Evolutionary conservation across 23 red algal species (phyloP), one percentile per base, ranked within the genome.

Genomic region (Gracilaria domingensis): DNA sequence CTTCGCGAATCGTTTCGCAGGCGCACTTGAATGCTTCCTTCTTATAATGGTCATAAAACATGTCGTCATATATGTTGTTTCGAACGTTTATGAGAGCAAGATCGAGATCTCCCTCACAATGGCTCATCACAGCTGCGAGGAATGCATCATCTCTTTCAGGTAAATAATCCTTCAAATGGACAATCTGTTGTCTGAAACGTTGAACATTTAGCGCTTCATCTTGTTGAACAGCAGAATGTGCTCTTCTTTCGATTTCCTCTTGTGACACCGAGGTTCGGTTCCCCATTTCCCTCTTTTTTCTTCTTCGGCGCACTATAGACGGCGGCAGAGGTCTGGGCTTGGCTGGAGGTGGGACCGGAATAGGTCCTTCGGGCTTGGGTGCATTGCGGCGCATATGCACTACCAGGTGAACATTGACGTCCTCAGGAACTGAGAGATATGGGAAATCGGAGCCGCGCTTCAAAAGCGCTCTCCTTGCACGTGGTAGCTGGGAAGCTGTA

Each of bases 301-400:
- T 82, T 26, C 79, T 82, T n/a, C n/a, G n/a, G 36, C 58, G 34
- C 33, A 65, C 16, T 35, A 82, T 32, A 16, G 79, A 48, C 0
- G 79, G 79, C 33, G 79, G 79, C 13, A 81, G 20, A 0, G 57
- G 65, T 20, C 75, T 26, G 12, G 88, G 88, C 29, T 76, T 84
- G 14, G 96, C 91, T 45, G 91, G 96, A 28, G 80, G 82, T 11
- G 96, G 96, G 7, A 95, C 29, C 4, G 81, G 77, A n/a, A 91
- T 51, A 40, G 90, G 59, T 20, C 77, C 60, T 0, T 33, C 84
- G 21, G 92, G 87, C 12, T 62, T 77, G 20, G 89, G 58, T 33
- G 93, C 97, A 59, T 99, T 77, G 7, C 94, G 85, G 44, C 97
- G 90, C 81, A 99, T 57, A 51, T 99, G 97, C 23, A 99, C 97